A percentile compares a stretch with the other conserved stretches of the same genome.
Evolutionary conservation across 75 land plant genomes (phyloP).

Genomic region (Chamaecyparis obtusa): DNA sequence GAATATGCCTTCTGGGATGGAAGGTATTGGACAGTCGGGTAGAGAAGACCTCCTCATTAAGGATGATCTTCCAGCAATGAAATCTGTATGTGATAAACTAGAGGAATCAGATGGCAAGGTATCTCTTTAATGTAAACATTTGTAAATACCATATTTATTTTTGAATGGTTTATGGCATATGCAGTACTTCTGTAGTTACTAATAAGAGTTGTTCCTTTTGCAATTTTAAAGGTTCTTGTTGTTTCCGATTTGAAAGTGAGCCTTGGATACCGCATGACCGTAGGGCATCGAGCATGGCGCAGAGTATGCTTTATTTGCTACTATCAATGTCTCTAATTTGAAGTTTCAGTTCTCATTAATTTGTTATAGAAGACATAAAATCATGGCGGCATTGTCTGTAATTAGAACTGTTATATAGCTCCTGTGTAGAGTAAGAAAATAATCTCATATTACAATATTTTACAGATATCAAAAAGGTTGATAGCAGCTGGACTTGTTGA

Average conservation of each 20-base stretch:
- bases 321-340: not conserved
- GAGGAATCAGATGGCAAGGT: slow-evolving; percentile 85
- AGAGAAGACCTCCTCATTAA: slow-evolving; percentile 57
- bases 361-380: not conserved
- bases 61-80: slow-evolving; percentile 86
- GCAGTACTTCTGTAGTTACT: not conserved
- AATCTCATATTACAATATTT: not conserved
- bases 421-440: not conserved
- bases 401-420: not conserved
- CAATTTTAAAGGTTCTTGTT: slow-evolving; percentile 72
- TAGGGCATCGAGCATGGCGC: slow-evolving; percentile 88
- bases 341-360: not conserved
- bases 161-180: not conserved
- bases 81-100: slow-evolving; percentile 83
- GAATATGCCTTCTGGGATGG: slow-evolving; percentile 11
- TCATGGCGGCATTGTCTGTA: not conserved
- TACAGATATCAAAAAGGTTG: slow-evolving; percentile 67
- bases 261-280: slow-evolving; percentile 60
- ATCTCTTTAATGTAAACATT: not conserved
- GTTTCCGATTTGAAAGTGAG: slow-evolving; percentile 78
- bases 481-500: slow-evolving; percentile 71
- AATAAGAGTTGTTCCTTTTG: slow-evolving; percentile 4
- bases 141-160: not conserved
- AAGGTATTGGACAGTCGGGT: slow-evolving; percentile 14
- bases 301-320: slow-evolving; percentile 40